Base-by-base conservation (phyloP, 2,329 filamentous ascomycete species). In the Phaeophleospora eucalypticola region DNA sequence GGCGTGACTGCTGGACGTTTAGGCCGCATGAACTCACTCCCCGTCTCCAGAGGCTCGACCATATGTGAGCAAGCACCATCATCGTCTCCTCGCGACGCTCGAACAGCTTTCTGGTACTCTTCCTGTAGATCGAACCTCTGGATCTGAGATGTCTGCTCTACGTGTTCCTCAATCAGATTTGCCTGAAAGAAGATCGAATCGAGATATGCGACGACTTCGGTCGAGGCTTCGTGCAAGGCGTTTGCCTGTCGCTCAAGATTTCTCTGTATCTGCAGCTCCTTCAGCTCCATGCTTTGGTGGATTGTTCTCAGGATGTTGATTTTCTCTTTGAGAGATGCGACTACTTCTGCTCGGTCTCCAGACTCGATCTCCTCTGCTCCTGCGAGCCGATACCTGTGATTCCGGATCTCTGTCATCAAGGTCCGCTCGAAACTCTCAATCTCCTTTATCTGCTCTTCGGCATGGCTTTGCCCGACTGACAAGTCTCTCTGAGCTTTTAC, bases 171-270 rank as follows among this genome's bases (percentile, higher is more conserved):
- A 15, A 52, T 16, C 12, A 54, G 21, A 3, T 35, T 27, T 4
- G 49, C 54, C 20, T 18, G 18, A 2, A 51, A 34, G 27, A 51
- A 53, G 4, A 49, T 45, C 6, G 53, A 49, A n/a, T 53, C 52
- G 3, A 57, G 36, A 10, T 29, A 20, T 1, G 38, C 45, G 12
- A 16, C 46, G 15, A 46, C 32, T 14, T 17, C 34, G 4, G 29
- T 36, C 14, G 7, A 17, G 7, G 12, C 34, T 8, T 16, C 34
- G 7, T 17, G 12, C 34, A n/a, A 36, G 34, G 15, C n/a, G n/a
- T 32, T n/a, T 8, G 27, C 27, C 8, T 32, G 8, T 32, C 27
- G 27, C 27, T 32, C 8, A 8, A 32, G 8, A 32, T 29, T 29
- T 29, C 12, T 29, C 6, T 29, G 7, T 12, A 29, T 6, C 12